Base-by-base conservation (phyloP, 1,284 basidiomycete genomes). In the Ustilago loliicola region DNA sequence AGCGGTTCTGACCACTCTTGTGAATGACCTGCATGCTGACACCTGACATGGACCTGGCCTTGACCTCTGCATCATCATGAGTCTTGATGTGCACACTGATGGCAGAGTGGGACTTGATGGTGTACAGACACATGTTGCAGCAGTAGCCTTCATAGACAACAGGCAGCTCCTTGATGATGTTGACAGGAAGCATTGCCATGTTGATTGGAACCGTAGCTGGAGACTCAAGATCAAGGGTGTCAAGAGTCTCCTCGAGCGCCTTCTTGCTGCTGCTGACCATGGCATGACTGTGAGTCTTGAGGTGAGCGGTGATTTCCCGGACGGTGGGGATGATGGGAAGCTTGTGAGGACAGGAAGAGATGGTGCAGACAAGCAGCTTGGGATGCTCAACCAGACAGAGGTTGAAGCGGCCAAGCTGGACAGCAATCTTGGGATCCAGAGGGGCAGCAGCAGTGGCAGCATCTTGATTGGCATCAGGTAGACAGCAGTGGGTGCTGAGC, bases 91-190 rank as follows among this genome's bases (percentile, higher is more conserved):
- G 52, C 29, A n/a, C 32, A 36, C 30, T 10, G 13, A 27, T n/a
- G 17, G 52, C 25, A 7, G 52, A 53, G 19, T 21, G 29, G 30
- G 52, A 27, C 32, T 30, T 36, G 32, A 53, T 29, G 30, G 52
- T n/a, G 17, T 53, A 53, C 13, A 15, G 8, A 32, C 52, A 53
- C 11, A 30, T 27, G n/a, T 7, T 30, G 19, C 52, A 53, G 30
- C 52, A n/a, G 52, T 36, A 53, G 30, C 52, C 52, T 32, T 53
- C 52, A n/a, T n/a, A n/a, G n/a, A 34, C 11, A 8, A 53, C 52
- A 7, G 19, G 19, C 3, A 53, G 52, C 52, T 53, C 52, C 52
- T 53, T 34, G 52, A 53, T 53, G 52, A 53, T 36, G 52, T 53
- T 53, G 52, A 34, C 32, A 17, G 52, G 52, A n/a, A 53, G 52